Evolutionary conservation across 192 early-diverging fungal species (phyloP).

Genomic region (Entophlyctis luteolus): DNA sequence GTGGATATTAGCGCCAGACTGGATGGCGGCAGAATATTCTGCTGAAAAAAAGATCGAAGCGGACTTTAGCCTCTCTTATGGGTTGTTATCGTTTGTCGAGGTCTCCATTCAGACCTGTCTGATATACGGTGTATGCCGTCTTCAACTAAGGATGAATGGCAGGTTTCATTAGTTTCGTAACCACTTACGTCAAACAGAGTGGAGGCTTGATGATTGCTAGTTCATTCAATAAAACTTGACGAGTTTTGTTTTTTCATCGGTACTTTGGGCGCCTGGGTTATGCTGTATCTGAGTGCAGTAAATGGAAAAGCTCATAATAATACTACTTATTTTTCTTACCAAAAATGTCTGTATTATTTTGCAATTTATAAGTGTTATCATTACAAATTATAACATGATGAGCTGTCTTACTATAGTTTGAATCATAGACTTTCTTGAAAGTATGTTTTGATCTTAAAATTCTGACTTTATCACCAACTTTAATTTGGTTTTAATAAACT

Average conservation of each 20-base stretch:
- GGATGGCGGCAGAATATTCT: slow-evolving; percentile 2
- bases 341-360: neutral
- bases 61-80: neutral
- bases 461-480: slow-evolving; percentile 10
- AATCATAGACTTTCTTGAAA: neutral
- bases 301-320: neutral
- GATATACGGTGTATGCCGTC: too few species aligned
- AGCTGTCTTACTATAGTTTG: neutral
- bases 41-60: neutral
- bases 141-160: too few species aligned
- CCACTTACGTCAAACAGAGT: too few species aligned
- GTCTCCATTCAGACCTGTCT: slow-evolving; percentile 9
- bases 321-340: neutral
- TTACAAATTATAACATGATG: neutral
- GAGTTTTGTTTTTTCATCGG: too few species aligned
- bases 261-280: too few species aligned
- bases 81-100: slow-evolving; percentile 5
- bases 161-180: too few species aligned
- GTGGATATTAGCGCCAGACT: slow-evolving; percentile 11
- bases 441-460: neutral
- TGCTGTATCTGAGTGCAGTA: neutral
- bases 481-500: neutral
- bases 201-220: too few species aligned
- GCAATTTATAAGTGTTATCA: neutral
- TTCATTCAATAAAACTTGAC: too few species aligned